Percentiles rank a stretch among this genome's conserved stretches.
These are phyloP conservation scores for Trichoderma erinaceum DNA, from an alignment of 495 filamentous ascomycete genomes.

Conservation along the genomic window DNA sequence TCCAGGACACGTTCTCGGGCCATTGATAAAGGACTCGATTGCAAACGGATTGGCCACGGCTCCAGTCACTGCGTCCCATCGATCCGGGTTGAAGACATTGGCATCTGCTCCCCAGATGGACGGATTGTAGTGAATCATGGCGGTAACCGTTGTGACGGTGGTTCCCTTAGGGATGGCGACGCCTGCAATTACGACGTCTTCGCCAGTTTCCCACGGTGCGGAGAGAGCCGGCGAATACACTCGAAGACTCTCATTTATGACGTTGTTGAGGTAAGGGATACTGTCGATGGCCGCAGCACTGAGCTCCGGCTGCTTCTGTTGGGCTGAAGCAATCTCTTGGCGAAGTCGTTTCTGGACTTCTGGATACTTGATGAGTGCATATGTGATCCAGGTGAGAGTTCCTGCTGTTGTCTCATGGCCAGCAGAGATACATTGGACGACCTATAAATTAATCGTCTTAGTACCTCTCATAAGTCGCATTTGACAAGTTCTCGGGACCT, in stretches of 20 bases:
- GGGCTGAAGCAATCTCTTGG: conserved; percentile 23
- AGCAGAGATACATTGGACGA: conserved; percentile 21
- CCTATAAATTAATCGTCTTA: conserved; percentile 8
- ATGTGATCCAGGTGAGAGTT: conserved; percentile 21
- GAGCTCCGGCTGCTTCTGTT: conserved; percentile 24
- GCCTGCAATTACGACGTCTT: conserved; percentile 26
- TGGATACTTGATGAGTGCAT: conserved; percentile 20
- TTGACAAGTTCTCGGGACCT: conserved; percentile 1
- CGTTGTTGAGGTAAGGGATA: conserved; percentile 34
- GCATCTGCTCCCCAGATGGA: conserved; percentile 30
- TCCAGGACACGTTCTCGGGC: conserved; percentile 29
- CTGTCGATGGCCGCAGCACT: conserved; percentile 24
- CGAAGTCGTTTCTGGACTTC: conserved; percentile 26
- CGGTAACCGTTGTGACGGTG: conserved; percentile 26
- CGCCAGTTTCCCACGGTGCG: conserved; percentile 18
- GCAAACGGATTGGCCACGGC: conserved; percentile 23
- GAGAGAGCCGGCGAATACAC: conserved; percentile 26
- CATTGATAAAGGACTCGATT: conserved; percentile 28
- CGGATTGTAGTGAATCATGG: conserved; percentile 24
- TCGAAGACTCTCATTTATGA: conserved; percentile 35
- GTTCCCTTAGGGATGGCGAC: conserved; percentile 29
- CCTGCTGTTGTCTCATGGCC: conserved; percentile 28
- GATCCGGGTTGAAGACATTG: conserved; percentile 27
- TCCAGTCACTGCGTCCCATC: conserved; percentile 27
- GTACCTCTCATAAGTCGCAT: too few relatives aligned